Evolutionary conservation across 139 green algal genomes (phyloP).

Genomic region (Microglena sp.): DNA sequence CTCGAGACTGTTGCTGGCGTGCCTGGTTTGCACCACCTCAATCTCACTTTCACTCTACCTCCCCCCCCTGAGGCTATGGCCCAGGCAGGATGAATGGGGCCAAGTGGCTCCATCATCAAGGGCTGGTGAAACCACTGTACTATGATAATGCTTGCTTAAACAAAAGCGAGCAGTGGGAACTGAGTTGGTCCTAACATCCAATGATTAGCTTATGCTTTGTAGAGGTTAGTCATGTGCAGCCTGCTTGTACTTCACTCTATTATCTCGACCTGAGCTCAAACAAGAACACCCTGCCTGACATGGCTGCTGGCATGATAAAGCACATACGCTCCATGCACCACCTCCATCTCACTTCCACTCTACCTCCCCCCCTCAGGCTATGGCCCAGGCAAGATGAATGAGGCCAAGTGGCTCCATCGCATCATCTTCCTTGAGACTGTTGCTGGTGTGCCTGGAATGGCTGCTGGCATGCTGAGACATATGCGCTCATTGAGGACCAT

Average conservation of each 20-base stretch:
- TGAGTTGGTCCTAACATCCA: no score
- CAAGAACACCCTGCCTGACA: no score
- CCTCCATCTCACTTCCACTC: not conserved
- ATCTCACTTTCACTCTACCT: not conserved
- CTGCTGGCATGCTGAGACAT: conserved; percentile 86
- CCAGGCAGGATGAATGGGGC: conserved; percentile 46
- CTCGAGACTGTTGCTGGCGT: conserved; percentile 88
- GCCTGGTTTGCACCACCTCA: conserved; percentile 33
- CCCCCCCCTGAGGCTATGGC: not conserved
- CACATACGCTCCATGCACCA: conserved; percentile 60
- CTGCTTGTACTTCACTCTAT: no score
- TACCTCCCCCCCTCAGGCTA: not conserved
- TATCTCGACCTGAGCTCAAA: no score
- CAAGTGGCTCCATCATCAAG: conserved; percentile 67
- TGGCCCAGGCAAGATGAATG: conserved; percentile 38
- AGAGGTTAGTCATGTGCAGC: no score
- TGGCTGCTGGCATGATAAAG: conserved; percentile 84
- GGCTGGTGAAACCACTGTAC: no score
- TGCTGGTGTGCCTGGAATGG: conserved; percentile 85
- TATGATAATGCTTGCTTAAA: no score
- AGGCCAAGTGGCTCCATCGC: conserved; percentile 62
- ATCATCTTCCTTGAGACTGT: conserved; percentile 90
- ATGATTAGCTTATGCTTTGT: no score
- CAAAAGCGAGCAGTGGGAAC: no score
- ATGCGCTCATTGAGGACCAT: conserved; percentile 71